A percentile compares a stretch with the other conserved stretches of the same genome.
phyloP scores from a whole-genome alignment of 768 basidiomycete genomes.

The Tulasnella sp. region DNA sequence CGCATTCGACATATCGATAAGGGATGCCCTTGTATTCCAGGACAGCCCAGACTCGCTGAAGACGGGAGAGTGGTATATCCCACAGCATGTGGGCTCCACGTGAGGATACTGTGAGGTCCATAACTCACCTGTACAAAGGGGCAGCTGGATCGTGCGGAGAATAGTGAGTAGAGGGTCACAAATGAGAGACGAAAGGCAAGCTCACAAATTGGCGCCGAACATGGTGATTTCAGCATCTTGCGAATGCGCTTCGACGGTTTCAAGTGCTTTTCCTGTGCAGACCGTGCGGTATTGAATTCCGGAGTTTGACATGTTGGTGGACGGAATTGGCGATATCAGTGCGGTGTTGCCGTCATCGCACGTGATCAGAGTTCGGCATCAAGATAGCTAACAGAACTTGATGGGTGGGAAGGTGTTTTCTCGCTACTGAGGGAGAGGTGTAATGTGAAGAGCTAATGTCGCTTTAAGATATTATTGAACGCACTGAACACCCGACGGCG shows the following conservation, averaged over 20 bases:
- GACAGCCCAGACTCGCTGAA: conserved; percentile 57
- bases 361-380: not conserved
- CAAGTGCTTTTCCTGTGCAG: conserved; percentile 41
- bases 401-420: too few relatives aligned
- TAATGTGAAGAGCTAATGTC: too few relatives aligned
- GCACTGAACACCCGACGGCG: too few relatives aligned
- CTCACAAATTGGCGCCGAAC: conserved; percentile 54
- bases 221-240: conserved; percentile 44
- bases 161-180: not conserved
- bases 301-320: not conserved
- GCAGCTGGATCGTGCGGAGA: not conserved
- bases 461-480: too few relatives aligned
- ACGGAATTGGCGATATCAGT: not conserved
- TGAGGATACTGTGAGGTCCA: not conserved
- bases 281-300: conserved; percentile 28
- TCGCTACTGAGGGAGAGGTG: too few relatives aligned
- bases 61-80: not conserved
- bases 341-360: not conserved
- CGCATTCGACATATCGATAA: conserved; percentile 67
- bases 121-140: conserved; percentile 1
- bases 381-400: too few relatives aligned
- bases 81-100: not conserved
- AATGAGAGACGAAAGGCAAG: conserved; percentile 27
- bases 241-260: conserved; percentile 41
- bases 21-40: conserved; percentile 57